Evolutionary conservation across 2,329 filamentous ascomycete genomes (phyloP).

Genomic region (Epichloe amarillans): DNA sequence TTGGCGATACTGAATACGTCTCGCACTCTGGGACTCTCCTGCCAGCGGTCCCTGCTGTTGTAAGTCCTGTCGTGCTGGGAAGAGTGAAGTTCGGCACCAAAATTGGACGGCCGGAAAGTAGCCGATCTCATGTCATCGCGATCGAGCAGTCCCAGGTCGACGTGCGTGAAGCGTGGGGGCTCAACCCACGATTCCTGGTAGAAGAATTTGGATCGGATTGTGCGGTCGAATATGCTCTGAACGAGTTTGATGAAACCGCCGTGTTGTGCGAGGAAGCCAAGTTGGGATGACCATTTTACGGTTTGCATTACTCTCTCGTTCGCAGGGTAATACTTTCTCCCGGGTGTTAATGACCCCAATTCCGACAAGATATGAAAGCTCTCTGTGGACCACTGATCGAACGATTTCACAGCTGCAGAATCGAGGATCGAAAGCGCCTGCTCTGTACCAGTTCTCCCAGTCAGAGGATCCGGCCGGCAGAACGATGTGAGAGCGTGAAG

Average conservation of each 20-base stretch:
- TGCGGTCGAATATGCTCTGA: not conserved
- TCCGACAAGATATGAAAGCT: not conserved
- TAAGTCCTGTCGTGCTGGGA: slow-evolving; percentile 7
- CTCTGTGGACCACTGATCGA: not conserved
- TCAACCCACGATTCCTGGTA: not conserved
- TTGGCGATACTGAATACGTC: slow-evolving; percentile 1
- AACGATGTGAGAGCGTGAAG: slow-evolving; percentile 42
- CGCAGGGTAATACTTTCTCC: slow-evolving; percentile 28
- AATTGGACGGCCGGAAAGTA: slow-evolving; percentile 6
- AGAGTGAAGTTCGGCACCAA: slow-evolving; percentile 11
- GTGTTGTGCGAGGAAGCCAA: slow-evolving; percentile 33
- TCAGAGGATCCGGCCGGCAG: slow-evolving; percentile 36
- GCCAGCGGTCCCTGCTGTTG: slow-evolving; percentile 3
- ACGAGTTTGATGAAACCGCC: slow-evolving; percentile 20
- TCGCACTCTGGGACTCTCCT: not conserved
- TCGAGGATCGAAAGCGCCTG: slow-evolving; percentile 33
- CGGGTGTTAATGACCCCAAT: slow-evolving; percentile 3
- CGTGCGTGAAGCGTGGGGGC: not conserved
- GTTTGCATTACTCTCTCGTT: slow-evolving; percentile 30
- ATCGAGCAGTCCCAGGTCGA: slow-evolving; percentile 3
- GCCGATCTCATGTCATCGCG: slow-evolving; percentile 8
- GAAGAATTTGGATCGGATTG: not conserved
- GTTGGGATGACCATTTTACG: slow-evolving; percentile 25
- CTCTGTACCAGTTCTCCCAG: slow-evolving; percentile 38
- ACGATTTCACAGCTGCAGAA: slow-evolving; percentile 36